These are phyloP conservation scores for Vanilla planifolia DNA, from an alignment of 106 monocot genomes.

Conservation along the genomic window DNA sequence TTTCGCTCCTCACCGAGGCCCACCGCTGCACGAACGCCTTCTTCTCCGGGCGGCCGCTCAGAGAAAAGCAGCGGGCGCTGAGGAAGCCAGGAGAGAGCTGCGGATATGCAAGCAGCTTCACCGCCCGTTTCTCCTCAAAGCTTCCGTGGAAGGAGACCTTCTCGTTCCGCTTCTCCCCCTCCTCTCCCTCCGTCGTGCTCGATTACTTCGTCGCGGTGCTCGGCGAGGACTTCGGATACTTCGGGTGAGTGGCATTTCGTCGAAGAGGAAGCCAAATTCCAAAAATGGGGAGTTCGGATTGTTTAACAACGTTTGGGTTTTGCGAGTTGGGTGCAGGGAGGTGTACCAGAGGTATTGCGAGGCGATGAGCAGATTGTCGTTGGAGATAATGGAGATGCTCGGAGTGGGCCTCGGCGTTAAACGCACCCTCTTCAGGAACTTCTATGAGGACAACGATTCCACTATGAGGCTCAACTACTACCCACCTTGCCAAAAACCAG, in stretches of 20 bases:
- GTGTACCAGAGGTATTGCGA: conserved; percentile 76
- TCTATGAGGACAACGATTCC: conserved; percentile 69
- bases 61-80: conserved; percentile 63
- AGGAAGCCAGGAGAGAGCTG: conserved; percentile 56
- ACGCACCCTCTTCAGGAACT: conserved; percentile 21
- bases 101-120: conserved; percentile 95
- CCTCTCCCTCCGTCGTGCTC: conserved; percentile 10
- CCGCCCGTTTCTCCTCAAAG: conserved; percentile 70
- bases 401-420: conserved; percentile 54
- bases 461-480: conserved; percentile 92
- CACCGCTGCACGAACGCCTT: conserved; percentile 51
- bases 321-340: conserved; percentile 21
- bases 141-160: conserved; percentile 96
- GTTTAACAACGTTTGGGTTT: background rate
- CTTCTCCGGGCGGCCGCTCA: conserved; percentile 67
- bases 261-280: too few relatives aligned
- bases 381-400: conserved; percentile 78
- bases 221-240: conserved; percentile 26
- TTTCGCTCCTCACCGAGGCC: conserved; percentile 42
- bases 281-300: background rate
- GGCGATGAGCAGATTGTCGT: conserved; percentile 56
- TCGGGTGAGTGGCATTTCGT: conserved; percentile 29
- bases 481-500: conserved; percentile 66
- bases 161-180: conserved; percentile 48
- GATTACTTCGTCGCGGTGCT: conserved; percentile 45